These are phyloP conservation scores for Malassezia slooffiae DNA, from an alignment of 1,284 basidiomycete species.

Conservation along the genomic window DNA sequence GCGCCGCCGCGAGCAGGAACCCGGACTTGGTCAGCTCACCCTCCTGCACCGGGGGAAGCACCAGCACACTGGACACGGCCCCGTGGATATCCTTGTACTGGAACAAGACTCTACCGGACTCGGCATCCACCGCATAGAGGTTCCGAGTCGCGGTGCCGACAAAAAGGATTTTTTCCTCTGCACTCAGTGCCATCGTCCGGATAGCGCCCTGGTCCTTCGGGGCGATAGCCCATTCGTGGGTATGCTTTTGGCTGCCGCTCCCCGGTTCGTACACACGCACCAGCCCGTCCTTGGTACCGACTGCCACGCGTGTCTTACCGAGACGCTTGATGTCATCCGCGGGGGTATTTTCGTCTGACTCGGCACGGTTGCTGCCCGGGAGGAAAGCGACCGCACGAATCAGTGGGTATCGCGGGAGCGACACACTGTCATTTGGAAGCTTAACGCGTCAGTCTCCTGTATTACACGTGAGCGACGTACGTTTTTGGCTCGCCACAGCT, in stretches of 20 bases:
- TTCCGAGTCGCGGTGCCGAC: constrained; percentile 8
- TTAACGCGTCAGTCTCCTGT: too few species aligned
- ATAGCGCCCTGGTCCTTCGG: constrained; percentile 13
- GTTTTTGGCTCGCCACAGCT: constrained; percentile 16
- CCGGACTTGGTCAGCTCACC: not conserved
- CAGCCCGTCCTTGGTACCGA: constrained; percentile 15
- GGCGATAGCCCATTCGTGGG: constrained; percentile 8
- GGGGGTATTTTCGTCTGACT: not conserved
- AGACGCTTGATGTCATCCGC: too few species aligned
- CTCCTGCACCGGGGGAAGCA: not conserved
- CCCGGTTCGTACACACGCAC: constrained; percentile 12
- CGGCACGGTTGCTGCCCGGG: not conserved
- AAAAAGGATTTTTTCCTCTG: not conserved
- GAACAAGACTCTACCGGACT: constrained; percentile 7
- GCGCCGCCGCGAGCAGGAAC: constrained; percentile 2
- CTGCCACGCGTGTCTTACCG: constrained; percentile 4
- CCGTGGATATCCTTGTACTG: constrained; percentile 16
- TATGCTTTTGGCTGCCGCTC: not conserved
- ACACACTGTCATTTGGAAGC: constrained; percentile 12
- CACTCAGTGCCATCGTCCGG: constrained; percentile 1
- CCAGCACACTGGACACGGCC: constrained; percentile 3
- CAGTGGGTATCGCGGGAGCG: constrained; percentile 7
- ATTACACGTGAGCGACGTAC: too few species aligned
- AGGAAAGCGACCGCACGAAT: constrained; percentile 8
- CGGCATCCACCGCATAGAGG: constrained; percentile 5